phyloP scores from a whole-genome alignment of 345 rosid genomes.

The Hibiscus trionum region DNA sequence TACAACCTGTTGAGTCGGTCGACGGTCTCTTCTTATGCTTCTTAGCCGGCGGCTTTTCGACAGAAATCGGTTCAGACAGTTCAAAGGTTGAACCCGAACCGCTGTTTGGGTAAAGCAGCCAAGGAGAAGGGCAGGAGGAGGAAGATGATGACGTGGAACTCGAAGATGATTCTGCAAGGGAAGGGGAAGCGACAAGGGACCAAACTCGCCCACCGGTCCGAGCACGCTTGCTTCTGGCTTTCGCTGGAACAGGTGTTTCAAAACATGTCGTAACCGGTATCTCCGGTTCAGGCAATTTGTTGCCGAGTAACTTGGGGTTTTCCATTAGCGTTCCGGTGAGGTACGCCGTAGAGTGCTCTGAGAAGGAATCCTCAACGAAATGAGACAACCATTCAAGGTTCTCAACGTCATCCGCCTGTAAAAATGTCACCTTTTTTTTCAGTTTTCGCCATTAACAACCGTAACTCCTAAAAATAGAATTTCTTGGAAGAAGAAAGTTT shows the following conservation, averaged over 20 bases:
- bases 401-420: slow-evolving; percentile 61
- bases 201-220: slow-evolving; percentile 50
- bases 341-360: slow-evolving; percentile 42
- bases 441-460: background rate
- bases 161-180: slow-evolving; percentile 41
- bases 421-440: slow-evolving; percentile 12
- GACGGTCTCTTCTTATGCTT: slow-evolving; percentile 29
- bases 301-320: slow-evolving; percentile 20
- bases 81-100: slow-evolving; percentile 9
- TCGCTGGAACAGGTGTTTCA: slow-evolving; percentile 52
- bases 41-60: slow-evolving; percentile 24
- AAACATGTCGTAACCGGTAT: slow-evolving; percentile 20
- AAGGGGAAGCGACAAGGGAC: slow-evolving; percentile 48
- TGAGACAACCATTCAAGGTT: slow-evolving; percentile 84
- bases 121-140: slow-evolving; percentile 23
- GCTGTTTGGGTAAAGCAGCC: slow-evolving; percentile 18
- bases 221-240: slow-evolving; percentile 74
- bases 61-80: slow-evolving; percentile 13
- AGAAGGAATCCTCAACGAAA: slow-evolving; percentile 77
- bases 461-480: background rate
- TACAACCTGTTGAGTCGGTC: slow-evolving; percentile 8
- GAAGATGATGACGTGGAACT: slow-evolving; percentile 34
- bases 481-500: background rate
- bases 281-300: slow-evolving; percentile 21
- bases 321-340: slow-evolving; percentile 27